Percentiles rank a stretch among this genome's conserved stretches.
Conservation (phyloP, 352 stramenopile species). For the Globisporangium lucens region DNA sequence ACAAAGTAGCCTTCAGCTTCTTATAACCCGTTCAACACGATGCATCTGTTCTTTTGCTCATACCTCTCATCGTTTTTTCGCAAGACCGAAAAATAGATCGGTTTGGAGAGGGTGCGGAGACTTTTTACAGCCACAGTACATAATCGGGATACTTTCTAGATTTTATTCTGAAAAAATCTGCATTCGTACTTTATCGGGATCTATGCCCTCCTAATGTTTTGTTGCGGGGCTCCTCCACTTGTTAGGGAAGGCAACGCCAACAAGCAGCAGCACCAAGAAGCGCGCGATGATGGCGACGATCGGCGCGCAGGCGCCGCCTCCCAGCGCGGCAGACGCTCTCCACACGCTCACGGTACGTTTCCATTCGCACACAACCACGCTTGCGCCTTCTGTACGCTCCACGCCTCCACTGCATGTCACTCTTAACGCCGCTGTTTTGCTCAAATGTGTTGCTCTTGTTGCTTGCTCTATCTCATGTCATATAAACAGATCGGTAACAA, state of each 20-base stretch:
- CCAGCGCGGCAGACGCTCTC: slow-evolving; percentile 1
- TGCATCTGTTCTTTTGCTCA: no score
- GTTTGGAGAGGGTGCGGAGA: no score
- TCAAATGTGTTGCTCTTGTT: background rate
- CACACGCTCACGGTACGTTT: slow-evolving; percentile 4
- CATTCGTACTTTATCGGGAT: background rate
- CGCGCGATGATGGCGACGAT: slow-evolving; percentile 14
- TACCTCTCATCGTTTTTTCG: no score
- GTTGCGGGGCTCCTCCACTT: background rate
- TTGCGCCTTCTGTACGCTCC: background rate
- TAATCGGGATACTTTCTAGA: no score
- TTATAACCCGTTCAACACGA: no score
- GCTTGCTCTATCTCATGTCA: background rate
- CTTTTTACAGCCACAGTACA: no score
- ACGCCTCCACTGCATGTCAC: no score
- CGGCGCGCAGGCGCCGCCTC: background rate
- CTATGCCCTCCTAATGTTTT: background rate
- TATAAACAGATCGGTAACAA: background rate
- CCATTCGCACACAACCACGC: background rate
- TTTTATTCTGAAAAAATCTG: no score
- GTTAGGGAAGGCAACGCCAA: background rate
- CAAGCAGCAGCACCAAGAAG: background rate
- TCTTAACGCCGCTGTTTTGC: background rate
- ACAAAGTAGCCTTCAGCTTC: no score
- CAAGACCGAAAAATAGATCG: no score